phyloP scores from a whole-genome alignment of 2,329 filamentous ascomycete genomes.

The Boeremia lycopersici region DNA sequence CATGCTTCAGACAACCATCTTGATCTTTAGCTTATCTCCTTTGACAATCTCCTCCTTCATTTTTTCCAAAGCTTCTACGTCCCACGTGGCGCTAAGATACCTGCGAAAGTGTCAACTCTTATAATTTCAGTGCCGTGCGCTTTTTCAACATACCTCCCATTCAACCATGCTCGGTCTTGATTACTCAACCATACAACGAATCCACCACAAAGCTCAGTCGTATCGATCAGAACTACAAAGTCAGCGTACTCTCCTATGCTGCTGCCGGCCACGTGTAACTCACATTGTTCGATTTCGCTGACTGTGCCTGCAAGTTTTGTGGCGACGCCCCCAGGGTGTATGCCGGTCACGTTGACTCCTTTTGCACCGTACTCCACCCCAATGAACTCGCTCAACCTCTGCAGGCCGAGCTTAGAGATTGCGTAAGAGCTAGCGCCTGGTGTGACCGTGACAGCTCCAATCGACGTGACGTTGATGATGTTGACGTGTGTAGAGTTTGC shows the following conservation, averaged over 20 bases:
- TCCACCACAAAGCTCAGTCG: constrained; percentile 18
- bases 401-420: constrained; percentile 57
- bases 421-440: constrained; percentile 49
- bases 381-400: constrained; percentile 58
- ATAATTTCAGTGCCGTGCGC: background rate
- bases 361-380: constrained; percentile 48
- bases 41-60: constrained; percentile 31
- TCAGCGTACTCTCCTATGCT: background rate
- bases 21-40: constrained; percentile 31
- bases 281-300: constrained; percentile 3
- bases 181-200: constrained; percentile 31
- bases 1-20: constrained; percentile 15
- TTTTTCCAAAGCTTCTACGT: constrained; percentile 28
- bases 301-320: constrained; percentile 23
- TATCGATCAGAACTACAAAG: constrained; percentile 9
- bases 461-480: constrained; percentile 56
- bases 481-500: constrained; percentile 40
- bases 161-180: constrained; percentile 27
- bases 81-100: constrained; percentile 33
- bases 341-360: constrained; percentile 27
- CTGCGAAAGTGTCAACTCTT: background rate
- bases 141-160: constrained; percentile 19
- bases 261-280: background rate
- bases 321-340: constrained; percentile 39
- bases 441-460: constrained; percentile 44